Percentiles rank a stretch among this genome's conserved stretches.
Conservation (phyloP, 2,329 filamentous ascomycete genomes). For the Didymosphaeria variabile region DNA sequence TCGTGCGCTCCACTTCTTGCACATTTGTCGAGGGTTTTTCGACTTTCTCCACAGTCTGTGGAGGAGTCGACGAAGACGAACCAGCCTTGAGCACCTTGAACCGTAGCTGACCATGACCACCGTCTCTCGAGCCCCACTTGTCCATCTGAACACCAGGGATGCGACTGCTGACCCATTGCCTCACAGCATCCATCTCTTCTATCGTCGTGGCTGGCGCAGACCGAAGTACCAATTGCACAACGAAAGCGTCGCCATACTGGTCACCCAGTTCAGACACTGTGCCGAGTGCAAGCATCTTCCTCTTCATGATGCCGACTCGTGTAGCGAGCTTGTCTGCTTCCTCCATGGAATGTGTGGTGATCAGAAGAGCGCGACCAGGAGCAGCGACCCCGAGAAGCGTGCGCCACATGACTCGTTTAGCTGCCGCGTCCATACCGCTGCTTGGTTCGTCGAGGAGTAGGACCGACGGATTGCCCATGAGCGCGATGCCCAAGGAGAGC, state of each 20-base stretch:
- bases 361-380: conserved; percentile 78
- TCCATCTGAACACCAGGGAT: conserved; percentile 71
- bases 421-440: conserved; percentile 87
- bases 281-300: conserved; percentile 84
- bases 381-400: conserved; percentile 76
- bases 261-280: conserved; percentile 75
- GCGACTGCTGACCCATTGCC: conserved; percentile 68
- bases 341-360: conserved; percentile 96
- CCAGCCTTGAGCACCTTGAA: conserved; percentile 74
- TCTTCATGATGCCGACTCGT: conserved; percentile 85
- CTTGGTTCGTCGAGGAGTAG: conserved; percentile 89
- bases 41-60: conserved; percentile 25
- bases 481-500: conserved; percentile 83
- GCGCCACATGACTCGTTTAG: conserved; percentile 93
- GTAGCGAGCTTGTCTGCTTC: conserved; percentile 89
- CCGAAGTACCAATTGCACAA: conserved; percentile 81
- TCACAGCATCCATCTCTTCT: conserved; percentile 72
- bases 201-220: conserved; percentile 76
- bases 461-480: conserved; percentile 91
- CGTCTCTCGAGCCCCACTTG: conserved; percentile 68
- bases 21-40: conserved; percentile 29
- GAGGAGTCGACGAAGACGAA: conserved; percentile 47
- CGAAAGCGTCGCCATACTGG: conserved; percentile 79
- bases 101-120: conserved; percentile 85
- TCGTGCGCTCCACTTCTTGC: conserved; percentile 19